phyloP scores from a whole-genome alignment of 192 early-diverging fungal species.

The Mortierella antarctica region DNA sequence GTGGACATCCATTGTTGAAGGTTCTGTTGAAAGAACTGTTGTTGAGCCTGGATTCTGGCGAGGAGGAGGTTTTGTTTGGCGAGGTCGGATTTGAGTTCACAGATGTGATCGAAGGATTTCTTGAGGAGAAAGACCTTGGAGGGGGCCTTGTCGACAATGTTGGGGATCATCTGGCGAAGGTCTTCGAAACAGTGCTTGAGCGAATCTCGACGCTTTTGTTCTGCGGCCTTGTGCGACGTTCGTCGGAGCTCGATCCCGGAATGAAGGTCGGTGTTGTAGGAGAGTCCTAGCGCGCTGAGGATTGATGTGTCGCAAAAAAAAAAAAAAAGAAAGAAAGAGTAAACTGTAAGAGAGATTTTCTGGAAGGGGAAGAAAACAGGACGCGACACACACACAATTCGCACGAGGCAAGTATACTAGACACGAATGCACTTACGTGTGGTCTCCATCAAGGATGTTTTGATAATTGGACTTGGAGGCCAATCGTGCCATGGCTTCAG shows the following conservation, averaged over 20 bases:
- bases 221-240: constrained; percentile 95
- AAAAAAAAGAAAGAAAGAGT: neutral
- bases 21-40: constrained; percentile 27
- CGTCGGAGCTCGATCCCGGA: constrained; percentile 83
- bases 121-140: constrained; percentile 88
- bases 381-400: too few relatives aligned
- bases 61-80: constrained; percentile 50
- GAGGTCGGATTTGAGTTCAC: constrained; percentile 57
- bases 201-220: constrained; percentile 95
- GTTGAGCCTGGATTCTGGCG: constrained; percentile 35
- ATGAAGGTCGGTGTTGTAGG: constrained; percentile 79
- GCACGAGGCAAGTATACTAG: too few relatives aligned
- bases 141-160: constrained; percentile 82
- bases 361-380: too few relatives aligned
- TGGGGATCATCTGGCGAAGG: constrained; percentile 74
- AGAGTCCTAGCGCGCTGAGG: constrained; percentile 73
- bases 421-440: constrained; percentile 64
- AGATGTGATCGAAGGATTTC: constrained; percentile 72
- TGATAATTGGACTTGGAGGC: constrained; percentile 81
- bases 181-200: constrained; percentile 92
- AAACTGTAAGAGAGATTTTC: neutral
- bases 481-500: constrained; percentile 54
- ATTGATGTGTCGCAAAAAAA: neutral
- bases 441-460: constrained; percentile 87
- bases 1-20: constrained; percentile 27